Evolutionary conservation across 495 filamentous ascomycete species (phyloP), one percentile per base, ranked within the genome.

Genomic region (Wilcoxina mikolae): DNA sequence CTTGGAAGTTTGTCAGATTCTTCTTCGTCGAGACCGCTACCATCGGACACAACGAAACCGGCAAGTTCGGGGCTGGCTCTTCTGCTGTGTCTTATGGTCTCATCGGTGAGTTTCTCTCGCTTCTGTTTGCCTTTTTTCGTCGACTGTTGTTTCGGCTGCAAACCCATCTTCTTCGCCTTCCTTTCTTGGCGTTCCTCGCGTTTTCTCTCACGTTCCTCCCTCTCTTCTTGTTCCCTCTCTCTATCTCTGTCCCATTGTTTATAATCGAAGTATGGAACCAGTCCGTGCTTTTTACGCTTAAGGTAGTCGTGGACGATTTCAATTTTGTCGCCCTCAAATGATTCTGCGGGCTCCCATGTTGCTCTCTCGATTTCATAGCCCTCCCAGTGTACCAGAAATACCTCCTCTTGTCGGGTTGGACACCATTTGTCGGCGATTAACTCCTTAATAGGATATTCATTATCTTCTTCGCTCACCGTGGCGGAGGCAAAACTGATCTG

Each of bases 311-410:
- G 18, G 23, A 52, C 49, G 59, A 46, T 2, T 29, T 41, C 11
- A 51, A 42, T 35, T 59, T 59, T 17, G 46, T 53, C 17, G 22
- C 33, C 44, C 56, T 54, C 26, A 31, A 51, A 44, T 31, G 22
- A 50, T 11, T 18, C 17, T 23, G 22, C 31, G 51, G 62, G 60
- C 46, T 66, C 63, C 18, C 63, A 88, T 2, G 75, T 79, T 48
- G 74, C 70, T 44, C 78, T 63, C 11, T 77, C 56, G 7, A 78
- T 45, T 0, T 71, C 67, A 55, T 83, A 88, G n/a, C 70, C 73
- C 23, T 71, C 71, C 84, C 84, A 89, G 56, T 76, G 72, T 28
- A 87, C 74, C 2, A 87, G 70, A 60, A 81, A 87, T 2, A 52
- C 49, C 15, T 3, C 11, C 15, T 38, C n/a, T 38, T 52, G 12